phyloP scores from a whole-genome alignment of 768 basidiomycete species.

The Mycena leptocephala region DNA sequence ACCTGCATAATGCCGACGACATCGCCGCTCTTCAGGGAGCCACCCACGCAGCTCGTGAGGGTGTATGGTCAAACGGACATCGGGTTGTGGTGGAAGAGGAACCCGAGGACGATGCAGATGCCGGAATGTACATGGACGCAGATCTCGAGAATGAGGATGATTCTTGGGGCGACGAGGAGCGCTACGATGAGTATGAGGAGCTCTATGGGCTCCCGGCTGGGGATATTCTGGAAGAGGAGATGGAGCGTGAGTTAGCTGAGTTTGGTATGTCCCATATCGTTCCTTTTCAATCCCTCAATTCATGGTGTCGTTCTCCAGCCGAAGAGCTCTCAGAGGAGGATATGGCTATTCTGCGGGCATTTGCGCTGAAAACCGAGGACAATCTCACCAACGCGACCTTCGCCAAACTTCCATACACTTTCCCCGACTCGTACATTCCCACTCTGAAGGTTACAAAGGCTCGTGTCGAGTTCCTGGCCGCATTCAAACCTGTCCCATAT shows the following conservation, averaged over 20 bases:
- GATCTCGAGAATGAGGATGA: constrained; percentile 22
- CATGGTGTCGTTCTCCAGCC: no score
- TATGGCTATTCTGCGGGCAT: constrained; percentile 43
- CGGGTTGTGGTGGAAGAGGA: background rate
- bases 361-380: constrained; percentile 48
- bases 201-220: constrained; percentile 28
- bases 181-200: constrained; percentile 21
- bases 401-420: constrained; percentile 40
- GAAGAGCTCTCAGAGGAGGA: constrained; percentile 44
- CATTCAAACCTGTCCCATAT: constrained; percentile 47
- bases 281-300: no score
- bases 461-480: constrained; percentile 48
- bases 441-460: constrained; percentile 37
- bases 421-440: constrained; percentile 38
- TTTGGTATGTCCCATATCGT: no score
- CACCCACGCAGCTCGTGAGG: background rate
- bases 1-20: background rate
- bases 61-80: constrained; percentile 13
- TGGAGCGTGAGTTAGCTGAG: constrained; percentile 34
- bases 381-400: constrained; percentile 46
- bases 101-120: background rate
- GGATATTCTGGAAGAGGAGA: constrained; percentile 36
- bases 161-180: background rate
- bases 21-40: background rate
- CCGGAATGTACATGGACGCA: background rate